phyloP scores from a whole-genome alignment of 805 yeast genomes.

The Nakazawaea anatomiae region DNA sequence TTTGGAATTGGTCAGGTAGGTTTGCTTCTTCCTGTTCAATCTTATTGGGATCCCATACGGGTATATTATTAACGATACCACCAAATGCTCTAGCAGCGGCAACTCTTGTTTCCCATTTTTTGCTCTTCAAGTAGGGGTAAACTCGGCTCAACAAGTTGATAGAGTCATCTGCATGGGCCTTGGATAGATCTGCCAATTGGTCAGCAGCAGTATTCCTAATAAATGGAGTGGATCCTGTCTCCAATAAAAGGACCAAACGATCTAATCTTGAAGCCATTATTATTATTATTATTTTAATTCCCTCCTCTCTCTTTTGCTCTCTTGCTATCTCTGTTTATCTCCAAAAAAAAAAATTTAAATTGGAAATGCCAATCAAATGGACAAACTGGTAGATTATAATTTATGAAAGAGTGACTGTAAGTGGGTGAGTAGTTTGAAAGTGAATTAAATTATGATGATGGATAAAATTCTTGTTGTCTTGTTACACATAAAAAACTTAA shows the following conservation, averaged over 20 bases:
- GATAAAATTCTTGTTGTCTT: neutral
- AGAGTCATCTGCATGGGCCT: slow-evolving; percentile 91
- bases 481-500: too few relatives aligned
- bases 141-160: slow-evolving; percentile 79
- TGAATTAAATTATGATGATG: too few relatives aligned
- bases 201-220: slow-evolving; percentile 96
- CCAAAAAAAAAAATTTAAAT: too few relatives aligned
- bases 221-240: slow-evolving; percentile 91
- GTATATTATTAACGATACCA: slow-evolving; percentile 76
- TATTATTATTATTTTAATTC: neutral
- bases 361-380: too few relatives aligned
- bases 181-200: slow-evolving; percentile 90
- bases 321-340: neutral
- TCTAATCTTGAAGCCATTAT: slow-evolving; percentile 21
- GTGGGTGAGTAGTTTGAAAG: too few relatives aligned
- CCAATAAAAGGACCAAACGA: slow-evolving; percentile 44
- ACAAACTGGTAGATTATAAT: too few relatives aligned
- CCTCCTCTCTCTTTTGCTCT: neutral
- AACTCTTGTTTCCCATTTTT: slow-evolving; percentile 93
- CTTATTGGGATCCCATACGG: slow-evolving; percentile 77
- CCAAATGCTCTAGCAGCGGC: slow-evolving; percentile 95
- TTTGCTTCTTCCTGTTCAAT: slow-evolving; percentile 16
- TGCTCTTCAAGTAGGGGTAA: slow-evolving; percentile 77
- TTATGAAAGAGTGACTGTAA: too few relatives aligned
- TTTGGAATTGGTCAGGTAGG: slow-evolving; percentile 12